These are phyloP conservation scores for Naumovozyma baii DNA, from an alignment of 805 yeast species.

Conservation along the genomic window DNA sequence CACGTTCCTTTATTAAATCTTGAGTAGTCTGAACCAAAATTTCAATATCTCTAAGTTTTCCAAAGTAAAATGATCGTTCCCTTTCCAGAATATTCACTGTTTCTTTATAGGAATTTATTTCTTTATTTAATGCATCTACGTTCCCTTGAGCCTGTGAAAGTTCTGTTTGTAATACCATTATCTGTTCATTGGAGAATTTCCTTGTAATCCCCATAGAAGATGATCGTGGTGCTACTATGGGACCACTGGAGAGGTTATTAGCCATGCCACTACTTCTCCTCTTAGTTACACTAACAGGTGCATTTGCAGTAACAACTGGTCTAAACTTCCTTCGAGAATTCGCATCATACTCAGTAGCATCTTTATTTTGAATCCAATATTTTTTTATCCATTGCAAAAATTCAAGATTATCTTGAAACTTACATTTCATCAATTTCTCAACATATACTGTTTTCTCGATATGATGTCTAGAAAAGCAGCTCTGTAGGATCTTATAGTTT, in stretches of 20 bases:
- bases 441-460: conserved; percentile 72
- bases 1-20: conserved; percentile 40
- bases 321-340: conserved; percentile 41
- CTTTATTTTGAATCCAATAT: conserved; percentile 70
- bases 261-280: conserved; percentile 13
- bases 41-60: conserved; percentile 83
- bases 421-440: conserved; percentile 72
- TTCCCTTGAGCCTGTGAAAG: conserved; percentile 37
- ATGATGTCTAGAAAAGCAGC: conserved; percentile 60
- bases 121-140: conserved; percentile 31
- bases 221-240: conserved; percentile 5
- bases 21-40: conserved; percentile 58
- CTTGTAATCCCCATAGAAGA: conserved; percentile 23
- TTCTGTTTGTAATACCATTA: conserved; percentile 34
- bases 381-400: conserved; percentile 86
- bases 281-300: conserved; percentile 16
- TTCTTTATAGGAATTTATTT: conserved; percentile 46
- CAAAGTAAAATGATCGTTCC: conserved; percentile 85
- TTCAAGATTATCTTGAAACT: conserved; percentile 89
- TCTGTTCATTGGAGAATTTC: conserved; percentile 22
- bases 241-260: not conserved
- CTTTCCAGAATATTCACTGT: conserved; percentile 61
- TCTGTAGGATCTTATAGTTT: conserved; percentile 81
- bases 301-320: conserved; percentile 10
- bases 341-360: conserved; percentile 66